These are phyloP conservation scores for Gossypium longicalyx DNA, from an alignment of 345 rosid species.

Conservation along the genomic window DNA sequence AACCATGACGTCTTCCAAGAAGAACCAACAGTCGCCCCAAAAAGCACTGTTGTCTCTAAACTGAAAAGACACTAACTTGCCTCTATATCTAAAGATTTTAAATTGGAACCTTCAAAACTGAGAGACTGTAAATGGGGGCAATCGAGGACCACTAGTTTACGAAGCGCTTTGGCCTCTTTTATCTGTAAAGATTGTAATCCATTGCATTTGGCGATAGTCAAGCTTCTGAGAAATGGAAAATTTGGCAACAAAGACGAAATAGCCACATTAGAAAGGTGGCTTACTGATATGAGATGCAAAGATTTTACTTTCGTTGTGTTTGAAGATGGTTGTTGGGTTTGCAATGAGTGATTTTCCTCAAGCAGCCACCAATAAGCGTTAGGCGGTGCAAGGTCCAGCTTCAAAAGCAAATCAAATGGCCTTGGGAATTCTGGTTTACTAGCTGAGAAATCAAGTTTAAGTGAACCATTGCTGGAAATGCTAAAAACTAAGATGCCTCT, in stretches of 20 bases:
- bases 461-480: background rate
- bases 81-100: background rate
- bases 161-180: no score
- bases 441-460: background rate
- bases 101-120: background rate
- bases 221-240: background rate
- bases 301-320: background rate
- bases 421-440: background rate
- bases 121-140: no score
- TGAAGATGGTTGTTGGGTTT: background rate
- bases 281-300: background rate
- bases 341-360: no score
- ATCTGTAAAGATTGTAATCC: no score
- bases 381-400: background rate
- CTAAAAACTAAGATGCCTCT: background rate
- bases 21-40: background rate
- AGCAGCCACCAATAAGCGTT: no score
- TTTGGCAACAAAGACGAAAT: background rate
- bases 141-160: no score
- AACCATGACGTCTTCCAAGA: background rate
- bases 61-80: background rate
- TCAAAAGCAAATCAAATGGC: background rate
- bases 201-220: background rate
- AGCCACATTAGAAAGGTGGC: background rate
- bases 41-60: background rate